Base-by-base conservation (phyloP, 2,329 filamentous ascomycete genomes). In the Nigrospora osmanthi region DNA sequence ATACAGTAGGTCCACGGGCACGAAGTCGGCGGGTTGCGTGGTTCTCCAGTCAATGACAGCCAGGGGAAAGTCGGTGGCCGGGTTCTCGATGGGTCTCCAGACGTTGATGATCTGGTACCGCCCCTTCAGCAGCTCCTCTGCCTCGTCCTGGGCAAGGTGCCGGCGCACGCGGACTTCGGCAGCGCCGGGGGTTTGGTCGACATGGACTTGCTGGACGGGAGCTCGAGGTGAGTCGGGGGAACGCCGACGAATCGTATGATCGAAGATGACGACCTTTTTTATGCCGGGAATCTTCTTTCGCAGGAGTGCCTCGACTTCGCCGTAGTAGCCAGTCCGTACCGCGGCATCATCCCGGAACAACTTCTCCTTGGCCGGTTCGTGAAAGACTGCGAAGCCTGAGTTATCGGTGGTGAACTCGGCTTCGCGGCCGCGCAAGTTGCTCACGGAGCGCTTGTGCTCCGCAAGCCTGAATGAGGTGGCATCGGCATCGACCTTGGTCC, bases 31-130 rank as follows among this genome's bases (percentile, higher is more conserved):
- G 0, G 75, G 73, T n/a, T 57, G 54, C 0, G 79, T 83, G 1
- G 70, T 73, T 19, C 78, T 73, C 75, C 79, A 83, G 57, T 85
- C 81, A 10, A 84, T 67, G 1, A 86, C 75, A 0, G 79, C 81
- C 4, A 87, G 67, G 14, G 83, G 83, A 51, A 74, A 76, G 54
- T 85, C 81, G 0, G 70, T 69, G 3, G 81, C 80, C 0, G 78
- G 64, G 55, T 83, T 72, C 30, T 73, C 70, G 51, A 86, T 83
- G 0, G 83, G 82, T 34, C 83, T 71, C 83, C 83, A 86, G 14
- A 86, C 81, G 50, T 87, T 86, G 59, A 86, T 79, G 54, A 85
- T 78, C 56, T 84, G 80, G 55, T 77, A 83, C 6, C 83, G 70
- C 9, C 72, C 70, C 45, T 70, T 68, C 3, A 85, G 52, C 11